Base-by-base conservation (phyloP, 805 yeast species). In the Lachancea sp. region DNA sequence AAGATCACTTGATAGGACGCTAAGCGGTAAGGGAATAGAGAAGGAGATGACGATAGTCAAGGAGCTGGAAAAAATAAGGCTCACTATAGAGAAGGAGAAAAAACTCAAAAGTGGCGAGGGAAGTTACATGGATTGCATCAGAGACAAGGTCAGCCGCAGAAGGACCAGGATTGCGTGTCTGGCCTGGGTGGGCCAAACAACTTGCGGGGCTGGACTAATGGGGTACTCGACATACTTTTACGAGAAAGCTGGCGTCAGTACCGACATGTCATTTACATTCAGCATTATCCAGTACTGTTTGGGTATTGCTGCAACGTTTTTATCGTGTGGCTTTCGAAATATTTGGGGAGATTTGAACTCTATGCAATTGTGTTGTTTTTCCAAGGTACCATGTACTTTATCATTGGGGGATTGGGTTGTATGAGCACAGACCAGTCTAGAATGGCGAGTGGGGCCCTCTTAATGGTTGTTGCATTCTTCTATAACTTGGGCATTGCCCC, bases 141-240 rank as follows among this genome's bases (percentile, higher is more conserved):
- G 63, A 55, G 75, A 74, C 6, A 40, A 40, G 31, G 47, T 54
- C 5, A 69, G 74, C 55, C 50, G 64, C 11, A 64, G 81, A 58
- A 67, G 83, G 62, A 78, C 84, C 1, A 72, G 74, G 57, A 59
- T 77, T 31, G 68, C 77, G 7, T 57, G 70, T 26, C 35, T 67
- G 19, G 64, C 68, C 5, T 75, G 75, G 74, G 50, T 72, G 30
- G 62, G 66, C 37, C 81, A 76, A 58, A 65, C 64, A 38, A 58
- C 68, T 49, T 68, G 75, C 48, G 74, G 79, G 47, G 61, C 72
- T 3, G 58, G 72, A 6, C 64, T 73, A 46, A 67, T 71, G 68
- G 73, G 73, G 15, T 71, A 68, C 53, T 65, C 78, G 17, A 72
- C 81, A 18, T 73, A 75, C 53, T 75, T 77, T 58, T 75, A 70